Evolutionary conservation across 257 asterid species (phyloP).

Genomic region (Gynochthodes officinalis): DNA sequence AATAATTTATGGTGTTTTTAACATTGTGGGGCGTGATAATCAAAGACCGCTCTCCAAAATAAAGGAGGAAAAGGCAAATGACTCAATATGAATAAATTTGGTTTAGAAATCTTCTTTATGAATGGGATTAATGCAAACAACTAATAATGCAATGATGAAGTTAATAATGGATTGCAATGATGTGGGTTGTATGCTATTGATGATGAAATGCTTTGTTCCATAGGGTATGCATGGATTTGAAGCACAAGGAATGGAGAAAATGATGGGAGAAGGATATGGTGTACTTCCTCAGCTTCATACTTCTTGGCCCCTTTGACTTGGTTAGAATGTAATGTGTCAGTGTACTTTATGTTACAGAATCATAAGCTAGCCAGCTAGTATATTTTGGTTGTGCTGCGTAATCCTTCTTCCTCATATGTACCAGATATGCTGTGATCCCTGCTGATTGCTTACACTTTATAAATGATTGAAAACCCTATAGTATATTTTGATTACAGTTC

Average conservation of each 20-base stretch:
- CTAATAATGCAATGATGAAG: too few relatives aligned
- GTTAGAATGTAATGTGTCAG: neutral
- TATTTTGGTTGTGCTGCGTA: neutral
- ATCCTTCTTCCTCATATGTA: neutral
- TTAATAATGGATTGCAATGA: too few relatives aligned
- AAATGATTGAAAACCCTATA: slow-evolving; percentile 6
- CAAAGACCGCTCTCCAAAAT: neutral
- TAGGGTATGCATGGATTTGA: slow-evolving; percentile 64
- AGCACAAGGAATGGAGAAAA: slow-evolving; percentile 59
- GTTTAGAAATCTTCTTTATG: neutral
- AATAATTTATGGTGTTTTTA: neutral
- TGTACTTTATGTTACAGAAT: neutral
- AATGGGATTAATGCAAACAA: neutral
- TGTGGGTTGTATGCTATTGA: neutral
- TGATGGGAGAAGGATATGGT: slow-evolving; percentile 56
- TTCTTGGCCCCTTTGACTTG: slow-evolving; percentile 58
- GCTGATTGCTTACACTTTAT: neutral
- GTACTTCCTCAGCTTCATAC: slow-evolving; percentile 63
- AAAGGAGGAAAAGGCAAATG: neutral
- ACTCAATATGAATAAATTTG: neutral
- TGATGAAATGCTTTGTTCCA: slow-evolving; percentile 3
- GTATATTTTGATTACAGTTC: neutral
- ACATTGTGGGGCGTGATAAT: neutral
- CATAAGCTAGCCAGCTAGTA: neutral
- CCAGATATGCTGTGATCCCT: neutral